Base-by-base conservation (phyloP, 208 protist genomes). In the Acanthamoeba quina region DNA sequence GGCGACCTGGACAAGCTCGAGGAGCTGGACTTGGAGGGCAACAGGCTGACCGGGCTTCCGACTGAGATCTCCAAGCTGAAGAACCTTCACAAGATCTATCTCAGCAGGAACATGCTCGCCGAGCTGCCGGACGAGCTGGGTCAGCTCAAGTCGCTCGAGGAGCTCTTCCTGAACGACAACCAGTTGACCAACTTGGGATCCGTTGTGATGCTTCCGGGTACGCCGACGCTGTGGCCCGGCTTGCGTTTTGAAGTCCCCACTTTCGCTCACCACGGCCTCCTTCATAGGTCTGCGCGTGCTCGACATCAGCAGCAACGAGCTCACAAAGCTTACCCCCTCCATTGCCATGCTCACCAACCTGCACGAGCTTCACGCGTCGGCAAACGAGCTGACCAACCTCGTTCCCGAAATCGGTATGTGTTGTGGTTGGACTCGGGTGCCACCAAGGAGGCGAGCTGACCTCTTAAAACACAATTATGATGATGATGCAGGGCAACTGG, bases 151-250 rank as follows among this genome's bases (percentile, higher is more conserved):
- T 41, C 91, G 47, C 90, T 95, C 2, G 58, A 82, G 44, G 66
- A 88, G 72, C 94, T 95, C 41, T 88, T 95, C 70, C 68, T 95
- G 21, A 90, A 95, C 80, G 94, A 95, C 74, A 95, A 95, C 78
- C 92, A 95, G 31, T 58, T 95, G 60, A 72, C 74, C 52, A 56
- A 56, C 26, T 29, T 78, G 44, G 52, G 64, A 11, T 93, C 89
- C 15, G 31, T 94, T 70, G 54, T 86, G 54, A 44, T 78, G 92
- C 66, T 91, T 26, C 52, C 56, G 49, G 60, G 93, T 86, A 49
- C 49, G 44, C 13, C 26, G 37, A 37, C 37, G 1, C 3, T 37
- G 37, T 37, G 37, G 37, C 37, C 37, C 37, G 37, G 37, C 37
- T 37, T 37, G 37, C 37, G 37, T 37, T 37, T 37, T 37, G 37